phyloP scores from a whole-genome alignment of 164 flowering plant species.

The Amborella trichopoda region DNA sequence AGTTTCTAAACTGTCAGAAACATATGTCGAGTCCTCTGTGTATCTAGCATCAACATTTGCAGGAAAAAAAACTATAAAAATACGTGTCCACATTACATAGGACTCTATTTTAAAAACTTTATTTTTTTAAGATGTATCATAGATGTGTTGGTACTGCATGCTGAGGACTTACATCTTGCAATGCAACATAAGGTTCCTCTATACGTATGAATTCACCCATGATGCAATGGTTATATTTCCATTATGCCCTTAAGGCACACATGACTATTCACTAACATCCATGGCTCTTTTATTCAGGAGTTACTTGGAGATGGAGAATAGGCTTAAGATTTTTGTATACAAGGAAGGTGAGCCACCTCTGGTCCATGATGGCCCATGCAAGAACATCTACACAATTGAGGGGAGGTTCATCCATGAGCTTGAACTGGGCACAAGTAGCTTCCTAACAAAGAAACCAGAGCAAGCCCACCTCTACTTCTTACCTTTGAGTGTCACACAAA shows the following conservation, averaged over 20 bases:
- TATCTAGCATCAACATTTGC: too few species aligned
- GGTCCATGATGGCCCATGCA: constrained; percentile 15
- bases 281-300: too few species aligned
- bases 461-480: constrained; percentile 12
- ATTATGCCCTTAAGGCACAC: too few species aligned
- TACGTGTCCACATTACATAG: too few species aligned
- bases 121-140: neutral
- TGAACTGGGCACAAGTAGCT: constrained; percentile 6
- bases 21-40: too few species aligned
- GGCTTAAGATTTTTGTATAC: constrained; percentile 12
- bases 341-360: constrained; percentile 15
- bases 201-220: neutral
- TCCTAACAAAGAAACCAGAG: constrained; percentile 4
- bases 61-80: too few species aligned
- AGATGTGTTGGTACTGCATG: neutral
- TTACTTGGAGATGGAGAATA: constrained; percentile 13
- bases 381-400: constrained; percentile 12
- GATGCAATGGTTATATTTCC: neutral
- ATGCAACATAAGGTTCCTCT: neutral
- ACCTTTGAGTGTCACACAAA: constrained; percentile 10
- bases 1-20: too few species aligned
- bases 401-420: constrained; percentile 14
- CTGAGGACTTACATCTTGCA: neutral
- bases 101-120: neutral
- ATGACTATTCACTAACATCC: too few species aligned